Evolutionary conservation across 352 stramenopile species (phyloP), one percentile per base, ranked within the genome.

Genomic region (Phytophthora lateralis): DNA sequence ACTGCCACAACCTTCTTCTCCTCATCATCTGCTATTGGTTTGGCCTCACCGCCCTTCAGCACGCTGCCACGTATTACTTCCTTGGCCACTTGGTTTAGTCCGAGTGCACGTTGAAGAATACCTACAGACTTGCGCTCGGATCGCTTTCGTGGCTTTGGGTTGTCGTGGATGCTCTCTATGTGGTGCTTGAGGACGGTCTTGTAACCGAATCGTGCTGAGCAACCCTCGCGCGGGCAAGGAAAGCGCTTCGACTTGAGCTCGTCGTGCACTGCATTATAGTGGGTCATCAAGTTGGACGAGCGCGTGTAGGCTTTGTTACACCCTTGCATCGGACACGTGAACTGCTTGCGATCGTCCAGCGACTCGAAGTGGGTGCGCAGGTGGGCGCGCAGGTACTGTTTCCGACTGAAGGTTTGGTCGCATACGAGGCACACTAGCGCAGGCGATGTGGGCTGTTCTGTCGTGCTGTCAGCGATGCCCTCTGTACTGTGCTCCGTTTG

Each of bases 211-310:
- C 68, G 73, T 18, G 76, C 80, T 4, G 72, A 59, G 53, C 86
- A 95, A 8, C 66, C 71, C 1, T 82, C 75, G 15, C 75, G 66
- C 5, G 78, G 80, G 57, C 86, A 95, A 48, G 64, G 70, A 65
- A 91, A 95, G 21, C 77, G 77, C 66, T 73, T 60, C 9, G 77
- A 86, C 51, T 85, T 86, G 63, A 67, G 60, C 4, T 71, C 55
- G 32, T 90, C 80, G 41, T 93, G 83, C 26, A 80, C 73, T 7
- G 81, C 80, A 56, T 91, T 90, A 47, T 87, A 88, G 54, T 93
- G 85, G 24, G 79, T 60, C 74, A 90, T 91, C 21, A 93, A 42
- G 35, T 95, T 95, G 9, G 82, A 86, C 26, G 80, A 68, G 18
- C 76, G 78, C 17, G 83, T 91, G 69, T 92, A 95, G 14, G 63